Conservation (phyloP, 495 filamentous ascomycete species). For the Cercophora scortea region DNA sequence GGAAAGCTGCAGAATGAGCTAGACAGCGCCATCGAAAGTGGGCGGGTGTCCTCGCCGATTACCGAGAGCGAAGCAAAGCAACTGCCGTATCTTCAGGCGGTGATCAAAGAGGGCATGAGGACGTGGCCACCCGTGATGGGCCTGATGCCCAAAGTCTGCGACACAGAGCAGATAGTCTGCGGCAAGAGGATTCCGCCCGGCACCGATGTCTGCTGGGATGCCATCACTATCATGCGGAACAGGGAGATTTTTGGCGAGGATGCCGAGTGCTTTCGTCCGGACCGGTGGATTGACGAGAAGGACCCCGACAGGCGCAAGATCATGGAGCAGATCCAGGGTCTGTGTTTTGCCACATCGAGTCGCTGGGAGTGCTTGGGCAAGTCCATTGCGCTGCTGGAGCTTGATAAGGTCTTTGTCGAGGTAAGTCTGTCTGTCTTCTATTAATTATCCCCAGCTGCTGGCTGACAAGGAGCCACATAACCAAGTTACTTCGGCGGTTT, state of each 20-base stretch:
- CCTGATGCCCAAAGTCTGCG: slow-evolving; percentile 43
- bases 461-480: neutral
- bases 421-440: slow-evolving; percentile 17
- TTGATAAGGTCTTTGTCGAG: slow-evolving; percentile 48
- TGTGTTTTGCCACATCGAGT: slow-evolving; percentile 21
- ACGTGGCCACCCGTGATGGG: slow-evolving; percentile 30
- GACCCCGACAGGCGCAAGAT: slow-evolving; percentile 8
- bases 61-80: slow-evolving; percentile 30
- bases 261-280: slow-evolving; percentile 38
- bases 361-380: slow-evolving; percentile 32
- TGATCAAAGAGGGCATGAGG: slow-evolving; percentile 43
- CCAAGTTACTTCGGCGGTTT: slow-evolving; percentile 26
- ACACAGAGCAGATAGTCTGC: slow-evolving; percentile 37
- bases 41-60: slow-evolving; percentile 25
- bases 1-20: slow-evolving; percentile 51
- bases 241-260: slow-evolving; percentile 30
- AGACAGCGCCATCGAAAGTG: slow-evolving; percentile 28
- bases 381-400: slow-evolving; percentile 29
- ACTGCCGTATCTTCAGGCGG: slow-evolving; percentile 40
- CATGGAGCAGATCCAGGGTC: slow-evolving; percentile 25
- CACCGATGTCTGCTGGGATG: slow-evolving; percentile 44
- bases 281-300: slow-evolving; percentile 40
- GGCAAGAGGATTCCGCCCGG: slow-evolving; percentile 36
- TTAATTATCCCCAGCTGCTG: neutral
- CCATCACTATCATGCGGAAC: slow-evolving; percentile 17